Percentiles rank a stretch among this genome's conserved stretches.
Conservation (phyloP, 805 yeast species). For the Cyberlindnera galapagoensis region DNA sequence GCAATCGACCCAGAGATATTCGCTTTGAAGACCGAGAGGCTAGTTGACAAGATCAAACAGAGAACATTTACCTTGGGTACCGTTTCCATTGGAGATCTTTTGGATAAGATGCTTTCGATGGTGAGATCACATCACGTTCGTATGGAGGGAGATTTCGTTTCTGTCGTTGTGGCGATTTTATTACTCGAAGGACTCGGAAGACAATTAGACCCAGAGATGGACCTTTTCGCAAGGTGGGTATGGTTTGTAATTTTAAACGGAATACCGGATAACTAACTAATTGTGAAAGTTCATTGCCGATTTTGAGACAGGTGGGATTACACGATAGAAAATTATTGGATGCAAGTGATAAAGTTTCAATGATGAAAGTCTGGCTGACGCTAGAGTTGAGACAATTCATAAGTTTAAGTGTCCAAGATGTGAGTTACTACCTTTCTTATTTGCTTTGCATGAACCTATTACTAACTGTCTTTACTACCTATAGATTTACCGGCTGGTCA, state of each 20-base stretch:
- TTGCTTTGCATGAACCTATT: neutral
- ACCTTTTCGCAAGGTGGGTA: constrained; percentile 94
- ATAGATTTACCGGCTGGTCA: constrained; percentile 43
- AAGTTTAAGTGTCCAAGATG: constrained; percentile 75
- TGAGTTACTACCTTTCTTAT: constrained; percentile 29
- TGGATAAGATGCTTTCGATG: constrained; percentile 84
- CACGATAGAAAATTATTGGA: constrained; percentile 57
- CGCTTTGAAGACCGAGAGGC: constrained; percentile 77
- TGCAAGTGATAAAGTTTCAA: constrained; percentile 60
- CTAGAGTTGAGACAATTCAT: constrained; percentile 84
- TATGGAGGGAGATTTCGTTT: constrained; percentile 95
- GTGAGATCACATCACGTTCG: constrained; percentile 92
- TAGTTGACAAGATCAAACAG: constrained; percentile 75
- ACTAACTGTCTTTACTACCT: constrained; percentile 17
- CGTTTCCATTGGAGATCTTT: constrained; percentile 83
- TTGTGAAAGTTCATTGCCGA: constrained; percentile 27
- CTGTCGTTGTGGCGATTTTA: constrained; percentile 90
- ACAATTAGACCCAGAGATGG: constrained; percentile 87
- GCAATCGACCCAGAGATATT: constrained; percentile 80
- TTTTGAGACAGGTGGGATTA: constrained; percentile 62
- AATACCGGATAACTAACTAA: constrained; percentile 23
- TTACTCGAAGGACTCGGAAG: constrained; percentile 93
- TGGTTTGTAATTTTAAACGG: constrained; percentile 33
- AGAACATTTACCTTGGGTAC: constrained; percentile 91
- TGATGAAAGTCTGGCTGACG: constrained; percentile 89